Conservation (phyloP, 106 monocot species). For the Platanthera guangdongensis region DNA sequence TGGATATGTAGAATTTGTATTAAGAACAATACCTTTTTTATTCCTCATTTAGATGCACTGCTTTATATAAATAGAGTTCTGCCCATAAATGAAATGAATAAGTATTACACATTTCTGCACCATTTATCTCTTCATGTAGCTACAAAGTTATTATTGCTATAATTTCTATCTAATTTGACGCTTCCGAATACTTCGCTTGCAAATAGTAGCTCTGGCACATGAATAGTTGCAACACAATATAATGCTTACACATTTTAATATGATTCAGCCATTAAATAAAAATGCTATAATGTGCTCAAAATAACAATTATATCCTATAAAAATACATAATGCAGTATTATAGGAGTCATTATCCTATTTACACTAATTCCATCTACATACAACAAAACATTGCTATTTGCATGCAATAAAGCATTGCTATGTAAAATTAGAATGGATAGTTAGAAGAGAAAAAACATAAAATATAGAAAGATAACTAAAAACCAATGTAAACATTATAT, state of each 20-base stretch:
- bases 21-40: too few relatives aligned
- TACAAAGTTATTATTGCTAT: not conserved
- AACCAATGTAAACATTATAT: not conserved
- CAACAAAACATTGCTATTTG: not conserved
- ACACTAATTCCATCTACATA: not conserved
- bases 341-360: not conserved
- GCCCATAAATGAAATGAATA: too few relatives aligned
- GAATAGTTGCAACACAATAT: not conserved
- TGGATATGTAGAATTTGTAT: too few relatives aligned
- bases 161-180: not conserved
- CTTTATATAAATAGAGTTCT: too few relatives aligned
- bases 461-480: too few relatives aligned
- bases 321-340: not conserved
- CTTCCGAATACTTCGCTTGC: not conserved
- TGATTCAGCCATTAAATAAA: not conserved
- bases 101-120: too few relatives aligned
- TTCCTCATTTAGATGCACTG: too few relatives aligned
- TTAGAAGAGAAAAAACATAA: too few relatives aligned
- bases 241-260: constrained; percentile 3
- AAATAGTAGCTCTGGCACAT: not conserved
- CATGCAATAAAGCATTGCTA: not conserved
- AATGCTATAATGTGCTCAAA: not conserved
- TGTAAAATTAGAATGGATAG: not conserved
- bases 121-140: not conserved
- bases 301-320: not conserved